Percentiles rank a stretch among this genome's conserved stretches.
These are phyloP conservation scores for Ganoderma lucidum DNA, from an alignment of 1,284 basidiomycete species.

Conservation along the genomic window DNA sequence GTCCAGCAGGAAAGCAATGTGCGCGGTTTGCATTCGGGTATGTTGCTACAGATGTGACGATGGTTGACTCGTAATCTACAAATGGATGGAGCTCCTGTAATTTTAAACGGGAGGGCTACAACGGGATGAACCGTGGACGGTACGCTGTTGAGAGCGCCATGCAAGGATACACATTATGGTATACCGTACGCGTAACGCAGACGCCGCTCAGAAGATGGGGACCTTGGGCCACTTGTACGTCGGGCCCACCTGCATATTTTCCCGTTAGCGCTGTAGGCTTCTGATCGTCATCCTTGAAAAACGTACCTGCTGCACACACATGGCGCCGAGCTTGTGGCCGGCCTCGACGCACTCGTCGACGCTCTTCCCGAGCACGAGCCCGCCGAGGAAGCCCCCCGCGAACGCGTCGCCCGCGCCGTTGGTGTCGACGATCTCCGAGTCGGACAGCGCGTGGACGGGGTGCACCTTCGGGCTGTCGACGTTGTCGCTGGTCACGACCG, in stretches of 20 bases:
- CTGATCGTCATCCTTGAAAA: background rate
- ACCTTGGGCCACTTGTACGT: conserved; percentile 85
- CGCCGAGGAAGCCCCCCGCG: conserved; percentile 96
- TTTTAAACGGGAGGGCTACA: conserved; percentile 24
- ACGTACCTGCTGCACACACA: conserved; percentile 88
- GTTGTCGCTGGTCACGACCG: conserved; percentile 75
- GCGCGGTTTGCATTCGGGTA: conserved; percentile 20
- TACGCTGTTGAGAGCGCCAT: conserved; percentile 54
- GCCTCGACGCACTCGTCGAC: conserved; percentile 84
- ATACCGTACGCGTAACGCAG: conserved; percentile 1
- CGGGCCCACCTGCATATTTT: conserved; percentile 73
- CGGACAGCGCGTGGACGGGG: conserved; percentile 69
- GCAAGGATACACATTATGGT: conserved; percentile 29
- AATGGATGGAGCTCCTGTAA: conserved; percentile 22
- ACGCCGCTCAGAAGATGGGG: conserved; percentile 56
- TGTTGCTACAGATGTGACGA: conserved; percentile 38
- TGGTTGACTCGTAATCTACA: conserved; percentile 42
- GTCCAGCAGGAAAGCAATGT: background rate
- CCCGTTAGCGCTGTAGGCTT: conserved; percentile 49
- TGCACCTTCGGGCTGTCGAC: conserved; percentile 63
- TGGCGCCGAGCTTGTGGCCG: conserved; percentile 90
- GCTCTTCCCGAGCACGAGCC: conserved; percentile 82
- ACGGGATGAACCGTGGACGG: conserved; percentile 22
- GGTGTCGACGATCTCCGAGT: conserved; percentile 91
- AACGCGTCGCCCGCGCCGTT: conserved; percentile 99